These are phyloP conservation scores for Irpex rosettiformis DNA, from an alignment of 1,284 basidiomycete genomes.

Conservation along the genomic window DNA sequence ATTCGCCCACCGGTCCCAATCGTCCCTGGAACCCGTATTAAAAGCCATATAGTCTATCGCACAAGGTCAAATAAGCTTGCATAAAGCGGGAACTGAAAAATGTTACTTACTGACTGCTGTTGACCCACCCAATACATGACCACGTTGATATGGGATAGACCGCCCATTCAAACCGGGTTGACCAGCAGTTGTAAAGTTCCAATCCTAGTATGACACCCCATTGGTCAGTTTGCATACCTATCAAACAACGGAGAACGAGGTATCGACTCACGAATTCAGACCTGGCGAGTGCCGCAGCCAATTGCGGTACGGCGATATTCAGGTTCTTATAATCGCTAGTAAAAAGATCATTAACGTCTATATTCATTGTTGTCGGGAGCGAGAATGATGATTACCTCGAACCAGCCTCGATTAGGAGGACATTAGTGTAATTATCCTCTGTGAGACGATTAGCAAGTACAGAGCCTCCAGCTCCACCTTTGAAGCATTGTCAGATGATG, in stretches of 20 bases:
- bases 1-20: conserved; percentile 26
- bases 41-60: conserved; percentile 26
- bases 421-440: neutral
- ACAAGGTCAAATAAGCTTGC: neutral
- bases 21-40: conserved; percentile 28
- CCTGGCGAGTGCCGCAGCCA: neutral
- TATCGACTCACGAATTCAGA: neutral
- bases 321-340: neutral
- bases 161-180: conserved; percentile 9
- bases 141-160: conserved; percentile 6
- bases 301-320: conserved; percentile 2
- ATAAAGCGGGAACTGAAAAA: neutral
- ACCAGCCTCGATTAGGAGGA: neutral
- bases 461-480: neutral
- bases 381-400: neutral
- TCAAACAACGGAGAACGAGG: no score
- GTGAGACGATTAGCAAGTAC: neutral
- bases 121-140: conserved; percentile 12
- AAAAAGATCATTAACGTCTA: neutral
- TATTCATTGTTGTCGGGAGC: neutral
- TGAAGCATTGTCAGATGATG: neutral
- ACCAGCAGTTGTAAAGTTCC: conserved; percentile 11
- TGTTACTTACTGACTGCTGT: conserved; percentile 12
- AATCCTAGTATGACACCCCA: neutral
- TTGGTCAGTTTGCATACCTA: neutral